phyloP scores from a whole-genome alignment of 2,329 filamentous ascomycete genomes.

The Fusarium penzigii region DNA sequence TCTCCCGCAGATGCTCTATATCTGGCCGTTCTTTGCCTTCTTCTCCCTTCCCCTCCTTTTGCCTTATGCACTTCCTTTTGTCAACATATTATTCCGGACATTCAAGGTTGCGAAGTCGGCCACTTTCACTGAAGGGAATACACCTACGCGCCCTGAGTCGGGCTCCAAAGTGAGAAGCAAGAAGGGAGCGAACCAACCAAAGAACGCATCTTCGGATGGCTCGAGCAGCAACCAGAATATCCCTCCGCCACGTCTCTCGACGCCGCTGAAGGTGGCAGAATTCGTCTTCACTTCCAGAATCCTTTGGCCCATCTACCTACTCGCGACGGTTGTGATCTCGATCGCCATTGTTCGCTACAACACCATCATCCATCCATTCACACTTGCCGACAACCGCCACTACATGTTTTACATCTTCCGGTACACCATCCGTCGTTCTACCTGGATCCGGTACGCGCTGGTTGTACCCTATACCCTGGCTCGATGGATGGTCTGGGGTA shows the following conservation, averaged over 20 bases:
- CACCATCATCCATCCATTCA: conserved; percentile 94
- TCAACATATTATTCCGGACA: conserved; percentile 16
- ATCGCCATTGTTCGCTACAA: conserved; percentile 69
- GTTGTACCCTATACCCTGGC: conserved; percentile 70
- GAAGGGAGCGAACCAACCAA: not conserved
- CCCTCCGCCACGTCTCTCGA: conserved; percentile 4
- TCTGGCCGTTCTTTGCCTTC: conserved; percentile 87
- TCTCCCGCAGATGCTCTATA: conserved; percentile 88
- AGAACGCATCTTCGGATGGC: not conserved
- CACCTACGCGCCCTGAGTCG: not conserved
- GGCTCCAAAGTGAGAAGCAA: conserved; percentile 3
- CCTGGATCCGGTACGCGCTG: conserved; percentile 65
- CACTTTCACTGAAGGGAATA: not conserved
- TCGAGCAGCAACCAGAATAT: not conserved
- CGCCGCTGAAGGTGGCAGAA: conserved; percentile 7
- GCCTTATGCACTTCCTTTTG: conserved; percentile 46
- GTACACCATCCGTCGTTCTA: conserved; percentile 69
- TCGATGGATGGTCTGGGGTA: conserved; percentile 67
- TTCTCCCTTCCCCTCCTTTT: conserved; percentile 82
- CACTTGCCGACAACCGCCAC: conserved; percentile 92
- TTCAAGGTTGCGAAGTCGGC: not conserved
- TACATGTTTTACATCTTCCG: conserved; percentile 98
- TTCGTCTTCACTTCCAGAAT: conserved; percentile 34
- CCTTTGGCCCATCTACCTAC: conserved; percentile 39
- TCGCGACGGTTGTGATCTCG: conserved; percentile 39